phyloP scores from a whole-genome alignment of 129 eudicot genomes.

The Centaurea solstitialis region DNA sequence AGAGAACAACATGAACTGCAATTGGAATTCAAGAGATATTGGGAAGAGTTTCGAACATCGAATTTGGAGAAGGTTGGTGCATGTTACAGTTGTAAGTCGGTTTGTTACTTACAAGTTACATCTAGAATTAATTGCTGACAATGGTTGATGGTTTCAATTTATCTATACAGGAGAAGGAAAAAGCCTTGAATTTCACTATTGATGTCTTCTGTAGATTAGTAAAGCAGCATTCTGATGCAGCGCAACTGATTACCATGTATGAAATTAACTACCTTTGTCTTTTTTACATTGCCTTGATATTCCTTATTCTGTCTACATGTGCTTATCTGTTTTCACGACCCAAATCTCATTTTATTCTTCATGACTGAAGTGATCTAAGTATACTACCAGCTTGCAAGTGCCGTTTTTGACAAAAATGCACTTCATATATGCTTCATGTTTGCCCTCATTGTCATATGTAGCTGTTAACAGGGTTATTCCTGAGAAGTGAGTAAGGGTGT shows the following conservation, averaged over 20 bases:
- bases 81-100: neutral
- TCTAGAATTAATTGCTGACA: neutral
- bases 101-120: neutral
- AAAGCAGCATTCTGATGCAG: slow-evolving; percentile 72
- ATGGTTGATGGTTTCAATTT: slow-evolving; percentile 18
- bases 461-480: too few relatives aligned
- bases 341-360: neutral
- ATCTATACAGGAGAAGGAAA: slow-evolving; percentile 88
- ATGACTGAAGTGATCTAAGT: neutral
- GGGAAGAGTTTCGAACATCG: slow-evolving; percentile 97
- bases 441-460: too few relatives aligned
- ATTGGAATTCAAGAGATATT: slow-evolving; percentile 90
- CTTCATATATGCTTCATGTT: too few relatives aligned
- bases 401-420: too few relatives aligned
- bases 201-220: slow-evolving; percentile 98
- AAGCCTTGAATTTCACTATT: slow-evolving; percentile 79
- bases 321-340: neutral
- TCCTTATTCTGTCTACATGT: neutral
- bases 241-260: slow-evolving; percentile 84
- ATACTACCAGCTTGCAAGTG: too few relatives aligned
- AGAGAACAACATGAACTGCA: slow-evolving; percentile 89
- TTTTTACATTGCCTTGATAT: slow-evolving; percentile 16
- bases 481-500: too few relatives aligned
- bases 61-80: slow-evolving; percentile 78
- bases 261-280: slow-evolving; percentile 18